These are phyloP conservation scores for Talaromyces sp. DNA, from an alignment of 2,329 filamentous ascomycete species.

Conservation along the genomic window DNA sequence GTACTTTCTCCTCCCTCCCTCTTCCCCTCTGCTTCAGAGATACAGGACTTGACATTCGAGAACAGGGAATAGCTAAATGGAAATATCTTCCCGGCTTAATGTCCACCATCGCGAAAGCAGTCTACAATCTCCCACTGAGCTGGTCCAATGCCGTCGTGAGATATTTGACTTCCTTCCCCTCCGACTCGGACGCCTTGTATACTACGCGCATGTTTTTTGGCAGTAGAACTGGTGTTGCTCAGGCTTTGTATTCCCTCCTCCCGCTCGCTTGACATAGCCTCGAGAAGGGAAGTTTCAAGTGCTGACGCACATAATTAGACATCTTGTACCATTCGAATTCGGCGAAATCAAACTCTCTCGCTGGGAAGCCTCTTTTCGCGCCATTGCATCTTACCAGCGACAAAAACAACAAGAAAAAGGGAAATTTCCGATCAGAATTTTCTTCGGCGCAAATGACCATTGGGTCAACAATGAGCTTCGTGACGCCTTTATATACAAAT, in stretches of 20 bases:
- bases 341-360: conserved; percentile 10
- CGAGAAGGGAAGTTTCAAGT: neutral
- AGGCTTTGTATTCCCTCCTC: conserved; percentile 8
- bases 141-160: conserved; percentile 6
- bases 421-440: conserved; percentile 4
- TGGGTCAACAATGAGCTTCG: conserved; percentile 14
- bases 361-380: conserved; percentile 13
- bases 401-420: neutral
- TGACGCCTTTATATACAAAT: conserved; percentile 13
- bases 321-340: conserved; percentile 6
- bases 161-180: conserved; percentile 11
- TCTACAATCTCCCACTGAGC: conserved; percentile 5
- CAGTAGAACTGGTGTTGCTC: conserved; percentile 13
- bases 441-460: conserved; percentile 16
- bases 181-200: conserved; percentile 9
- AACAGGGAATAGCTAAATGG: conserved; percentile 10
- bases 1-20: neutral
- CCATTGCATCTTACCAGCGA: neutral
- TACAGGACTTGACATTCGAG: neutral
- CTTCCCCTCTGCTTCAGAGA: too few species aligned
- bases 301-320: neutral
- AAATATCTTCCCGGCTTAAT: conserved; percentile 10
- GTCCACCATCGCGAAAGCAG: conserved; percentile 5
- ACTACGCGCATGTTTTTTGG: conserved; percentile 9
- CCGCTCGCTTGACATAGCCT: too few species aligned